Conservation (phyloP, 768 basidiomycete species). For the Rhizopogon salebrosus region DNA sequence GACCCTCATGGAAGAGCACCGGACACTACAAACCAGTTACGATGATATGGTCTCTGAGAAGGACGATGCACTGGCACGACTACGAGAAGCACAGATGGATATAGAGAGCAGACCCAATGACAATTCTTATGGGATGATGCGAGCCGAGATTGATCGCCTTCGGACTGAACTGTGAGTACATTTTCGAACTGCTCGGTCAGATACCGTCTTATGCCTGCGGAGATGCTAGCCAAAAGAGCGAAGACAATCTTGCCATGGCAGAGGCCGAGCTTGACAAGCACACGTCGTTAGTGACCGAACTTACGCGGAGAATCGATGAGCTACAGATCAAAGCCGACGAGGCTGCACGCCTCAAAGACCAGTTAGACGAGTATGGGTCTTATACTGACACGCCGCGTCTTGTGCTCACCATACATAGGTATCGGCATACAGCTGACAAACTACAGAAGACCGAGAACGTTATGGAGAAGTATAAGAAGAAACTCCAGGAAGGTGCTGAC, state of each 20-base stretch:
- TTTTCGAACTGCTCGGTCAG: neutral
- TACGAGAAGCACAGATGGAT: slow-evolving; percentile 57
- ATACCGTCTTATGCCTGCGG: slow-evolving; percentile 22
- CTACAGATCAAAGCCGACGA: slow-evolving; percentile 75
- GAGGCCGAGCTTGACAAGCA: slow-evolving; percentile 85
- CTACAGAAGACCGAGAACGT: slow-evolving; percentile 94
- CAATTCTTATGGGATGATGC: slow-evolving; percentile 71
- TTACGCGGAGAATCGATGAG: slow-evolving; percentile 79
- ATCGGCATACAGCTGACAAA: slow-evolving; percentile 88
- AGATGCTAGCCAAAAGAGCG: slow-evolving; percentile 79
- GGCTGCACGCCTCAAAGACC: slow-evolving; percentile 78
- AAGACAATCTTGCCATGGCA: slow-evolving; percentile 80
- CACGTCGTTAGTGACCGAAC: slow-evolving; percentile 57
- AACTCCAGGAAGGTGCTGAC: slow-evolving; percentile 91
- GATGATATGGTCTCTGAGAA: slow-evolving; percentile 78
- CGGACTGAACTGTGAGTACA: slow-evolving; percentile 76
- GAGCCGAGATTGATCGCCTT: slow-evolving; percentile 78
- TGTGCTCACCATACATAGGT: slow-evolving; percentile 38
- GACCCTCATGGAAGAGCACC: slow-evolving; percentile 68
- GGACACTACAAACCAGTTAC: slow-evolving; percentile 63
- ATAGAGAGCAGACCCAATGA: slow-evolving; percentile 57
- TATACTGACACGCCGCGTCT: neutral
- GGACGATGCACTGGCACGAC: slow-evolving; percentile 62
- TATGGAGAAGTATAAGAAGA: slow-evolving; percentile 98
- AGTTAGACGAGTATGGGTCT: slow-evolving; percentile 77